Conservation (phyloP, 768 basidiomycete species). For the Russula foetens region DNA sequence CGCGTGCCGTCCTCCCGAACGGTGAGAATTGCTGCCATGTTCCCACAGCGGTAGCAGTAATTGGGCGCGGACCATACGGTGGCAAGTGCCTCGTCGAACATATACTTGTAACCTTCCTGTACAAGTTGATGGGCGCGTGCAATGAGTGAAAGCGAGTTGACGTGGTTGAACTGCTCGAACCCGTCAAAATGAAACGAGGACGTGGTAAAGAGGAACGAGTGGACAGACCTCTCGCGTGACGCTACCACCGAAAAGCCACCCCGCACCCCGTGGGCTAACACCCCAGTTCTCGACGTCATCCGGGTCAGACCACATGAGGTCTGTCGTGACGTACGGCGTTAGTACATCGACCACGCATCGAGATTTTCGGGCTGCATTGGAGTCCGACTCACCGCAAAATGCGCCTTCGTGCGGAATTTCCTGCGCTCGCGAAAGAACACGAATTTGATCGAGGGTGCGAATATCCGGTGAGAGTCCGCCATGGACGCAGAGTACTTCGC, state of each 20-base stretch:
- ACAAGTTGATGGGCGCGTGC: slow-evolving; percentile 96
- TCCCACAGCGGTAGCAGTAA: slow-evolving; percentile 82
- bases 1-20: slow-evolving; percentile 59
- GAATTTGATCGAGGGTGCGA: slow-evolving; percentile 87
- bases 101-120: slow-evolving; percentile 92
- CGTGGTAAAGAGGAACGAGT: background rate
- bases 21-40: slow-evolving; percentile 86
- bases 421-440: slow-evolving; percentile 88
- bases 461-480: slow-evolving; percentile 96
- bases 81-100: slow-evolving; percentile 90
- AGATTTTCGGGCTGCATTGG: background rate
- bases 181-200: background rate
- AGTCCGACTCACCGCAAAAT: slow-evolving; percentile 66
- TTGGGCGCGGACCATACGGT: slow-evolving; percentile 93
- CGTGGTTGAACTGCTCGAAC: slow-evolving; percentile 71
- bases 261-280: slow-evolving; percentile 91
- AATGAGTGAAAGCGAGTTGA: slow-evolving; percentile 80
- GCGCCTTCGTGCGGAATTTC: slow-evolving; percentile 99
- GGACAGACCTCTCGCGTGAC: slow-evolving; percentile 71
- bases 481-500: slow-evolving; percentile 86
- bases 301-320: slow-evolving; percentile 98
- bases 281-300: slow-evolving; percentile 96
- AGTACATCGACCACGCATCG: background rate
- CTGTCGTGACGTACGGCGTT: slow-evolving; percentile 30
- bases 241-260: slow-evolving; percentile 85